phyloP scores from a whole-genome alignment of 495 filamentous ascomycete genomes.

The Aspergillus ellipticus region DNA sequence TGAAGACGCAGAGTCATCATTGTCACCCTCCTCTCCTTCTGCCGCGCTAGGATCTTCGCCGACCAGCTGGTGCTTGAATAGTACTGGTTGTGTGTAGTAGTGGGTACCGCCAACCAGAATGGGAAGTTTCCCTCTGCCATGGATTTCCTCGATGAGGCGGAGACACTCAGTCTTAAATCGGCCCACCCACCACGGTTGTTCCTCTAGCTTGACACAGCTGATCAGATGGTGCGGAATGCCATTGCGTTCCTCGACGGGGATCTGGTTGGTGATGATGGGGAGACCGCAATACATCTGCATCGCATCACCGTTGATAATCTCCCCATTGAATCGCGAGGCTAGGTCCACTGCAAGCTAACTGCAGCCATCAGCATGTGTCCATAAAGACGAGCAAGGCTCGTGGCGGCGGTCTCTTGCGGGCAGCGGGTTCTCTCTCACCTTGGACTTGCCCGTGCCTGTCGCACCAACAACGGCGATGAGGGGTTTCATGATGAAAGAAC shows the following conservation, averaged over 20 bases:
- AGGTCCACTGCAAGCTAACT: constrained; percentile 88
- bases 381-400: not conserved
- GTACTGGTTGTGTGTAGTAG: constrained; percentile 85
- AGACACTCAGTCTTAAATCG: constrained; percentile 67
- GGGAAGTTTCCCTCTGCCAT: constrained; percentile 69
- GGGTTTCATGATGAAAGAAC: constrained; percentile 43
- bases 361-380: constrained; percentile 26
- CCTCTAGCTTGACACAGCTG: constrained; percentile 65
- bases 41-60: constrained; percentile 25
- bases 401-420: not conserved
- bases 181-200: constrained; percentile 78
- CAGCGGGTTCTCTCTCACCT: constrained; percentile 52
- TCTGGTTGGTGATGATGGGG: constrained; percentile 94
- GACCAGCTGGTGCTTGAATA: constrained; percentile 68
- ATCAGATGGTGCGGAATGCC: constrained; percentile 89
- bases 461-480: constrained; percentile 85
- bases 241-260: constrained; percentile 67
- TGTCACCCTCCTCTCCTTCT: constrained; percentile 16
- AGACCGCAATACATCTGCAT: constrained; percentile 96
- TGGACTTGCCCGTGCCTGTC: constrained; percentile 97
- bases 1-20: constrained; percentile 8
- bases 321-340: constrained; percentile 79
- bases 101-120: constrained; percentile 93
- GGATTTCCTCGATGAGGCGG: constrained; percentile 71
- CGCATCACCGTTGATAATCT: constrained; percentile 98